These are phyloP conservation scores for Entelexis sorbosivorans DNA, from an alignment of 1,139 yeast genomes.

Conservation along the genomic window DNA sequence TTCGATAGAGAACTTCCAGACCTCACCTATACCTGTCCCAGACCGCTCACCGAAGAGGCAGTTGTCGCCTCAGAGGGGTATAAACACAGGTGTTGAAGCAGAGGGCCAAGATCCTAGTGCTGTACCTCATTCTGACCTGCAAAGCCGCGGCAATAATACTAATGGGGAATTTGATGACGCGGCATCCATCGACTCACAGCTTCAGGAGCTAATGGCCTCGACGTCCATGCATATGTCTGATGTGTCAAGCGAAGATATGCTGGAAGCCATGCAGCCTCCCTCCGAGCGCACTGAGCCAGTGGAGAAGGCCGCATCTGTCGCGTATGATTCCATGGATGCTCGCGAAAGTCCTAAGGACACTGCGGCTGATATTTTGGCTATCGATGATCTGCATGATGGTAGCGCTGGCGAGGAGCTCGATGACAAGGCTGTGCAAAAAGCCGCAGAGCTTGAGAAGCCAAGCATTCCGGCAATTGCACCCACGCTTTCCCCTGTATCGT, in stretches of 20 bases:
- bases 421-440: neutral
- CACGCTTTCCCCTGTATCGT: neutral
- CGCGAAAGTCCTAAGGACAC: too few relatives aligned
- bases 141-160: neutral
- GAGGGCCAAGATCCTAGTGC: neutral
- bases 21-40: conserved; percentile 11
- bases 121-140: neutral
- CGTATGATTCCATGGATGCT: too few relatives aligned
- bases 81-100: neutral
- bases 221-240: neutral
- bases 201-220: neutral
- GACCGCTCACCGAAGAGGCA: conserved; percentile 10
- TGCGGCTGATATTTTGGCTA: too few relatives aligned
- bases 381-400: too few relatives aligned
- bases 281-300: too few relatives aligned
- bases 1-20: conserved; percentile 2
- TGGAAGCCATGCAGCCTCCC: too few relatives aligned
- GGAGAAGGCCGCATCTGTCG: too few relatives aligned
- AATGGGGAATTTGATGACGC: neutral
- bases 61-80: neutral
- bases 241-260: neutral
- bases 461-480: neutral
- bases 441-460: neutral
- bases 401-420: neutral
- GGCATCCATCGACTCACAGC: neutral